A percentile compares a stretch with the other conserved stretches of the same genome.
Conservation (phyloP, 2,329 filamentous ascomycete genomes). For the Phialocephala subalpina region DNA sequence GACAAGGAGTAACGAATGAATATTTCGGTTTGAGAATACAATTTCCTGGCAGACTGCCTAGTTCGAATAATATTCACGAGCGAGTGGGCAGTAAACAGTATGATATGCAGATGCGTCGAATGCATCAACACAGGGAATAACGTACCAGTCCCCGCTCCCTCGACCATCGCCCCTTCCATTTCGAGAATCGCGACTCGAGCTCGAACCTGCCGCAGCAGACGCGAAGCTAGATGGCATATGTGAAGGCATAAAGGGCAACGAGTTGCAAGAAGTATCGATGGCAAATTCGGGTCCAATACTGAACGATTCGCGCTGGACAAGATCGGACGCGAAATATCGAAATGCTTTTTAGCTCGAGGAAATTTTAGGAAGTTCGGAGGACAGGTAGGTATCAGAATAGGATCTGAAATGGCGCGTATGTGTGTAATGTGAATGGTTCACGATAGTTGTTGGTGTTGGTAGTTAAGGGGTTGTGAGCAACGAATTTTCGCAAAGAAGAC, state of each 20-base stretch:
- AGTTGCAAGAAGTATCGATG: conserved; percentile 23
- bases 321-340: conserved; percentile 30
- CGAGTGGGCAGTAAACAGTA: not conserved
- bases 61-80: not conserved
- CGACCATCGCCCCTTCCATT: conserved; percentile 65
- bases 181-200: conserved; percentile 65
- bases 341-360: conserved; percentile 12
- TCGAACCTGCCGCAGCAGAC: conserved; percentile 82
- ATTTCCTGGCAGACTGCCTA: not conserved
- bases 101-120: not conserved
- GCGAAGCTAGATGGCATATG: conserved; percentile 85
- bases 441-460: conserved; percentile 1
- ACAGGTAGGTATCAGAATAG: conserved; percentile 9
- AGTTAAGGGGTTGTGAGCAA: conserved; percentile 11
- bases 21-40: not conserved
- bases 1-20: not conserved
- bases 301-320: conserved; percentile 31
- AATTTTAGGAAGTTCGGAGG: conserved; percentile 13
- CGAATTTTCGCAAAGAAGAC: conserved; percentile 2
- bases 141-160: conserved; percentile 77
- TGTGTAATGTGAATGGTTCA: conserved; percentile 9
- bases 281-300: conserved; percentile 19
- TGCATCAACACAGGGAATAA: conserved; percentile 36
- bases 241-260: conserved; percentile 64
- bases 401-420: conserved; percentile 15